Percentiles rank a stretch among this genome's conserved stretches.
These are phyloP conservation scores for Xerocomus brunneocitrinus DNA, from an alignment of 768 basidiomycete genomes.

Conservation along the genomic window DNA sequence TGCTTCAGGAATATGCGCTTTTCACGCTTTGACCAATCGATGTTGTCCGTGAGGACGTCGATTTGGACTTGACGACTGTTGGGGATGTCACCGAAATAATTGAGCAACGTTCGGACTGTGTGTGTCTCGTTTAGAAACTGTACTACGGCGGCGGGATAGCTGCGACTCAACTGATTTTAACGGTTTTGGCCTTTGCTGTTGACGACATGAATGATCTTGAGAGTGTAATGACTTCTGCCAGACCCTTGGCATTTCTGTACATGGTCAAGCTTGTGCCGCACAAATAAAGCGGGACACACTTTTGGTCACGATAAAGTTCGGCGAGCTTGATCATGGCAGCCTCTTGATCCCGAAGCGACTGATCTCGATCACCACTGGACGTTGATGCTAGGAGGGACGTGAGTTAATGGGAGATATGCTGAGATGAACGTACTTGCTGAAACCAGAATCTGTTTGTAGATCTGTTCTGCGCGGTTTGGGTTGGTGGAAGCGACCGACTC, in stretches of 20 bases:
- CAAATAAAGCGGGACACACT: conserved; percentile 41
- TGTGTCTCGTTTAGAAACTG: background rate
- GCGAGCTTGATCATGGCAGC: conserved; percentile 80
- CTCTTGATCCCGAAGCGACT: conserved; percentile 76
- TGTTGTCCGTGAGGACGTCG: conserved; percentile 82
- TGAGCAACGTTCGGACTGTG: conserved; percentile 88
- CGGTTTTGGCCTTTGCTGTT: conserved; percentile 96
- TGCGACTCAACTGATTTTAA: conserved; percentile 70
- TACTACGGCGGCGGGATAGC: background rate
- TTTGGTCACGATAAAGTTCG: conserved; percentile 79
- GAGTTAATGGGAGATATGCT: background rate
- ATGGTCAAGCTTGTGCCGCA: background rate
- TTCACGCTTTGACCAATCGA: conserved; percentile 87
- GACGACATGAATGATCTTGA: conserved; percentile 86
- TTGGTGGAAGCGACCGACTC: conserved; percentile 40
- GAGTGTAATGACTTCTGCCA: conserved; percentile 81
- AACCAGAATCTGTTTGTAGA: conserved; percentile 69
- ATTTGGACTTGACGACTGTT: conserved; percentile 74
- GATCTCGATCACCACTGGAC: conserved; percentile 37
- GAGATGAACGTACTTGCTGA: conserved; percentile 30
- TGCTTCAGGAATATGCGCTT: conserved; percentile 96
- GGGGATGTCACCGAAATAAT: conserved; percentile 80
- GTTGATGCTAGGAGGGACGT: conserved; percentile 22
- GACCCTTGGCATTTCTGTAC: conserved; percentile 72
- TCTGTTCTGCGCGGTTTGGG: conserved; percentile 59